Percentiles rank a stretch among this genome's conserved stretches.
Evolutionary conservation across 225 moss, liverwort and hornwort genomes (phyloP).

Genomic region (Climacium dendroides): DNA sequence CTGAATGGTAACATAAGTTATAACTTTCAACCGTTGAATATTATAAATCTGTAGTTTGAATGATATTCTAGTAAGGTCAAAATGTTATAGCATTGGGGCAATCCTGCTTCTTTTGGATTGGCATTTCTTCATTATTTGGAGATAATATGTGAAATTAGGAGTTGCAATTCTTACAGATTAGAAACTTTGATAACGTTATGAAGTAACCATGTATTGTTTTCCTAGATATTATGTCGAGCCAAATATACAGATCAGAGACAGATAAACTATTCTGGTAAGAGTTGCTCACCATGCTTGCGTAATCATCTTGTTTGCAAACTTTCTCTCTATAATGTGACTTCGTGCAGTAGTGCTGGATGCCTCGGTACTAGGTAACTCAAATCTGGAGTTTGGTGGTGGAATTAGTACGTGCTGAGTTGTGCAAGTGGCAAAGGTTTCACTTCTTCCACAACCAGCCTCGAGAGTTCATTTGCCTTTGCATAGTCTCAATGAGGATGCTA

Average conservation of each 20-base stretch:
- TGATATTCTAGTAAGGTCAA: background rate
- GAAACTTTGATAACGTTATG: background rate
- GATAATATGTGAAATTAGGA: background rate
- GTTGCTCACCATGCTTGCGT: background rate
- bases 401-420: background rate
- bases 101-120: background rate
- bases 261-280: slow-evolving; percentile 27
- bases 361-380: background rate
- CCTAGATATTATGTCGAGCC: background rate
- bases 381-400: background rate
- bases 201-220: background rate
- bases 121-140: background rate
- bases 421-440: background rate
- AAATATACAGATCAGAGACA: slow-evolving; percentile 11
- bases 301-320: background rate
- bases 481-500: background rate
- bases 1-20: background rate
- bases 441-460: background rate
- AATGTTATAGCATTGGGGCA: background rate
- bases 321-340: background rate
- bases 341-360: background rate
- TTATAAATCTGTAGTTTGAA: background rate
- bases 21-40: background rate
- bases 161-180: background rate
- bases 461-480: background rate